Evolutionary conservation across 345 rosid genomes (phyloP).

Genomic region (Iberis pinnata): DNA sequence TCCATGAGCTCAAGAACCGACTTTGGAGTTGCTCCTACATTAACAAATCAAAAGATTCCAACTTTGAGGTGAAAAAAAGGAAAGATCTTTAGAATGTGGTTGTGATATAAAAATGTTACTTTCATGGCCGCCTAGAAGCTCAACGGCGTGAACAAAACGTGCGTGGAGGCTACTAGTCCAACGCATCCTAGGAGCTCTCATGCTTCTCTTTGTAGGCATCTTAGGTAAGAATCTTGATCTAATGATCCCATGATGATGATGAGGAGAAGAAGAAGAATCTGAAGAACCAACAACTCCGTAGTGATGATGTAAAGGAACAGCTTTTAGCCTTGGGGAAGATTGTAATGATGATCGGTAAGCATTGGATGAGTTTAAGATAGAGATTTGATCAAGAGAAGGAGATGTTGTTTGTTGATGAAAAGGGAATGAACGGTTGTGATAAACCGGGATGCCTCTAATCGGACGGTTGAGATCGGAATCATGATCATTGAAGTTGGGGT

Average conservation of each 20-base stretch:
- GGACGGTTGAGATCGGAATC: constrained; percentile 42
- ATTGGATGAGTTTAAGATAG: constrained; percentile 41
- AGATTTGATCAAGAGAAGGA: constrained; percentile 47
- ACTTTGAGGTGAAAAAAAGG: not conserved
- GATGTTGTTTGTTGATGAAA: constrained; percentile 47
- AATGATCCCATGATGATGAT: constrained; percentile 43
- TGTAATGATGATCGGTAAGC: constrained; percentile 35
- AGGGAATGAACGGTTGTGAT: constrained; percentile 66
- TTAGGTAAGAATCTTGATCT: constrained; percentile 70
- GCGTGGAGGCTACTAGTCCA: constrained; percentile 90
- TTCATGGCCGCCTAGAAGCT: constrained; percentile 94
- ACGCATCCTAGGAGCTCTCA: constrained; percentile 90
- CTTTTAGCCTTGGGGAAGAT: constrained; percentile 40
- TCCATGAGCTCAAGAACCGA: constrained; percentile 89
- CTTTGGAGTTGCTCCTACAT: constrained; percentile 85
- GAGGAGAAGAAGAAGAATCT: constrained; percentile 34
- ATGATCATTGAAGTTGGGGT: constrained; percentile 24
- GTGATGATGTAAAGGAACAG: constrained; percentile 38
- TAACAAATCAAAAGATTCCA: constrained; percentile 4
- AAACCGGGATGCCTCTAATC: constrained; percentile 73
- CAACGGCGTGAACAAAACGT: constrained; percentile 80
- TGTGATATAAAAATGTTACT: constrained; percentile 33
- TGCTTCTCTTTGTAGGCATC: constrained; percentile 59
- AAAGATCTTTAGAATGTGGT: not conserved
- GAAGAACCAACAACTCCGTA: constrained; percentile 51